Base-by-base conservation (phyloP, 805 yeast genomes). In the Metschnikowia peoriensis region DNA sequence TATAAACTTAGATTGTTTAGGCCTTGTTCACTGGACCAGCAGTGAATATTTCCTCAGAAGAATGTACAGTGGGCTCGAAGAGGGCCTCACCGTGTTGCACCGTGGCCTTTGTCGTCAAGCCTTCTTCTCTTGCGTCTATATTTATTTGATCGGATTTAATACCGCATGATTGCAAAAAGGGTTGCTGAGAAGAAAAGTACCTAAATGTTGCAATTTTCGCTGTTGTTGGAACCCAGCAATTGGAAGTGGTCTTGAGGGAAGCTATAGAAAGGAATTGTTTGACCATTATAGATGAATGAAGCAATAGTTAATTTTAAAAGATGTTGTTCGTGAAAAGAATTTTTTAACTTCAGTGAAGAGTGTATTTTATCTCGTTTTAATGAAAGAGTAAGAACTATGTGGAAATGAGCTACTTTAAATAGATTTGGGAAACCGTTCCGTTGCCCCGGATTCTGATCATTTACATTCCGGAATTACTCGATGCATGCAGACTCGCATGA, bases 21-120 rank as follows among this genome's bases (percentile, higher is more conserved):
- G 60, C 61, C 62, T 60, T 66, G 54, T 69, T 73, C 53, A 72
- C 77, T 53, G 78, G 77, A 53, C 76, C 73, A 52, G 78, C 75
- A 61, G 79, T 73, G 60, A 64, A 63, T 17, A 75, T 59, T 47
- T 75, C 78, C 54, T 74, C 78, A n/a, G 69, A 62, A 28, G 77
- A 72, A 52, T 63, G 67, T 16, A 75, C 66, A 35, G 68, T 65
- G 15, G 79, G 78, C 58, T 74, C 76, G 56, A 75, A 74, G 2
- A 58, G 44, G 11, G 55, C 44, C 28, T 54, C 55, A 14, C 42
- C 29, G 42, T 49, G 50, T 14, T 34, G 22, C 7, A 6, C 10
- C 28, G 49, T 32, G 37, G 29, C 16, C 17, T 53, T 60, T 11
- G 47, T 40, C 29, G 51, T 38, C 35, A 70, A 63, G 10, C 65